Evolutionary conservation across 768 basidiomycete species (phyloP).

Genomic region (Pleurotus cornucopiae): DNA sequence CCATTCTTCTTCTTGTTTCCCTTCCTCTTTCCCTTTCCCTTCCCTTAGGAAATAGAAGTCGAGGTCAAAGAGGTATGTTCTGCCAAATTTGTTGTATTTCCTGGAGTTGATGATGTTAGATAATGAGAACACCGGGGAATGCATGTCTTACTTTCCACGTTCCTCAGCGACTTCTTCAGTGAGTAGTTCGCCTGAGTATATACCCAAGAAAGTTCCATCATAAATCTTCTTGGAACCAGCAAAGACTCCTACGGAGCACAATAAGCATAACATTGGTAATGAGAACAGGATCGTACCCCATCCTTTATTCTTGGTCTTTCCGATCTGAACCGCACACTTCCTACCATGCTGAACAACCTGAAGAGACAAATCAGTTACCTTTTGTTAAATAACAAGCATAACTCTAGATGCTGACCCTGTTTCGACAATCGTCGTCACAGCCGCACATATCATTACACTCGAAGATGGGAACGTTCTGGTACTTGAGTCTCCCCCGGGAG

Average conservation of each 20-base stretch:
- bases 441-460: slow-evolving; percentile 84
- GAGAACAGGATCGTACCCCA: slow-evolving; percentile 60
- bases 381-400: not conserved
- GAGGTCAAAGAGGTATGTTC: slow-evolving; percentile 79
- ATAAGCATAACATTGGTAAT: not conserved
- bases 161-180: slow-evolving; percentile 61
- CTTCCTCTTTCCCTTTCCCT: slow-evolving; percentile 3
- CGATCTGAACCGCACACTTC: slow-evolving; percentile 55
- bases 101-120: slow-evolving; percentile 28
- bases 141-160: slow-evolving; percentile 58
- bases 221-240: slow-evolving; percentile 61
- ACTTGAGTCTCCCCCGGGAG: slow-evolving; percentile 47
- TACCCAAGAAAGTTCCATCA: slow-evolving; percentile 68
- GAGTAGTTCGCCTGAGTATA: slow-evolving; percentile 83
- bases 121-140: not conserved
- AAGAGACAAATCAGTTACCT: not conserved
- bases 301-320: slow-evolving; percentile 72
- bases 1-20: slow-evolving; percentile 23
- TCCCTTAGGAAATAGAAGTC: slow-evolving; percentile 68
- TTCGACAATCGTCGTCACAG: slow-evolving; percentile 78
- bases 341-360: slow-evolving; percentile 86
- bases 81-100: slow-evolving; percentile 67
- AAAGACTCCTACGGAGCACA: slow-evolving; percentile 56
- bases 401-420: slow-evolving; percentile 52
- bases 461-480: slow-evolving; percentile 59